These are phyloP conservation scores for Symbiotaphrina buchneri DNA, from an alignment of 495 filamentous ascomycete genomes.

Conservation along the genomic window DNA sequence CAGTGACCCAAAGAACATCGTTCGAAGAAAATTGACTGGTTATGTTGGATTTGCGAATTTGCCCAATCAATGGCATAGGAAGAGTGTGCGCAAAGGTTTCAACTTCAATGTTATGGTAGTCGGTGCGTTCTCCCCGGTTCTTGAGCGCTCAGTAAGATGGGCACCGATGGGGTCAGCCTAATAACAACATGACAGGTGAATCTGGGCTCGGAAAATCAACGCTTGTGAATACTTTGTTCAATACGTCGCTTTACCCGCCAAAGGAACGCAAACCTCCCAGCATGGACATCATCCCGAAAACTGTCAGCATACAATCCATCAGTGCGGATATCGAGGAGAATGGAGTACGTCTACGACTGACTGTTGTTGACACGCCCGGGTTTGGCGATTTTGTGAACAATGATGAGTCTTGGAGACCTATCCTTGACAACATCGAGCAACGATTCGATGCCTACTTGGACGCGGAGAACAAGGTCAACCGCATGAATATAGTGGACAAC, in stretches of 20 bases:
- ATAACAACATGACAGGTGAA: conserved; percentile 43
- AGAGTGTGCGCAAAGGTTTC: conserved; percentile 99
- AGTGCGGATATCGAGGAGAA: conserved; percentile 98
- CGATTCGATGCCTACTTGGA: conserved; percentile 95
- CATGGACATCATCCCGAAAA: conserved; percentile 97
- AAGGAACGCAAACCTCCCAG: conserved; percentile 94
- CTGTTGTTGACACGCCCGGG: conserved; percentile 91
- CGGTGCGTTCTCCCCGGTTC: conserved; percentile 26
- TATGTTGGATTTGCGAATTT: conserved; percentile 98
- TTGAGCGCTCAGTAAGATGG: background rate
- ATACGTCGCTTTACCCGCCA: conserved; percentile 95
- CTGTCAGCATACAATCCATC: conserved; percentile 93
- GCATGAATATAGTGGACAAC: conserved; percentile 98
- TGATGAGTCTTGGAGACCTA: conserved; percentile 95
- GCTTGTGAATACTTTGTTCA: conserved; percentile 97
- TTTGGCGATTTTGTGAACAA: conserved; percentile 99
- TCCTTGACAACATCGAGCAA: conserved; percentile 98
- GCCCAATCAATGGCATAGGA: conserved; percentile 99
- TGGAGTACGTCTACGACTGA: conserved; percentile 87
- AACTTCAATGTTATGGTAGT: conserved; percentile 99
- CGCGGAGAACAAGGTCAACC: conserved; percentile 99
- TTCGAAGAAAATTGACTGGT: conserved; percentile 91
- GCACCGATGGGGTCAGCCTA: background rate
- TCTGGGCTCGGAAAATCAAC: conserved; percentile 98
- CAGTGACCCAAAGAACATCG: conserved; percentile 87